A percentile compares a stretch with the other conserved stretches of the same genome.
Conservation (phyloP, 805 yeast genomes). For the Yamadazyma philogaea region DNA sequence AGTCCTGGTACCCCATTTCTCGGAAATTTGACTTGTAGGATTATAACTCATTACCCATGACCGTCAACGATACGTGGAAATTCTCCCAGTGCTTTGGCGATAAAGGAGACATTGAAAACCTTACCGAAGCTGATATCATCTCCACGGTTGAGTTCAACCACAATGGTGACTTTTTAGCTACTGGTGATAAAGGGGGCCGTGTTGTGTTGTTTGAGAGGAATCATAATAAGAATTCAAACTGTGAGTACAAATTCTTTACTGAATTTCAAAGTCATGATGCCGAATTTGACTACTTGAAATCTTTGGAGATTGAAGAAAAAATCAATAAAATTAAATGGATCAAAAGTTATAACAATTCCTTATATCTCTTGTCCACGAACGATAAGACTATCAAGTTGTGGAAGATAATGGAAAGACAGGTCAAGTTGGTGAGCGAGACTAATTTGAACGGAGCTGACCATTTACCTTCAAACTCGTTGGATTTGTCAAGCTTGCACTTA, state of each 20-base stretch:
- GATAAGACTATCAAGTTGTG: slow-evolving; percentile 98
- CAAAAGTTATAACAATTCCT: slow-evolving; percentile 82
- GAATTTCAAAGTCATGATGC: slow-evolving; percentile 99
- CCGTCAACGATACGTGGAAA: slow-evolving; percentile 54
- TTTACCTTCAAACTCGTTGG: slow-evolving; percentile 18
- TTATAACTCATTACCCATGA: slow-evolving; percentile 7
- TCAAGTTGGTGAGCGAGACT: slow-evolving; percentile 89
- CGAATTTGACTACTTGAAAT: slow-evolving; percentile 93
- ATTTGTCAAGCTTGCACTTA: slow-evolving; percentile 48
- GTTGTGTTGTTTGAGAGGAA: slow-evolving; percentile 94
- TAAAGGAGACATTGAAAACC: slow-evolving; percentile 92
- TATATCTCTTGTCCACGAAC: slow-evolving; percentile 84
- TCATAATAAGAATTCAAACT: slow-evolving; percentile 54
- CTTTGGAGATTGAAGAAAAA: slow-evolving; percentile 95
- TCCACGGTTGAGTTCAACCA: slow-evolving; percentile 96
- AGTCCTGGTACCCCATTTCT: not conserved
- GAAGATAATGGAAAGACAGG: slow-evolving; percentile 90
- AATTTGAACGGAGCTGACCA: slow-evolving; percentile 50
- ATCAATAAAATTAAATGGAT: slow-evolving; percentile 98
- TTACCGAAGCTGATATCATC: slow-evolving; percentile 95
- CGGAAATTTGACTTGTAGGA: not conserved
- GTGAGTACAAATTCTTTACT: slow-evolving; percentile 93
- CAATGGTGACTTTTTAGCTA: slow-evolving; percentile 92
- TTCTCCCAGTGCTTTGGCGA: slow-evolving; percentile 98
- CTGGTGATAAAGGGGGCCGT: slow-evolving; percentile 98